Evolutionary conservation across 1,284 basidiomycete genomes (phyloP).

Genomic region (Cutaneotrichosporon sp.): DNA sequence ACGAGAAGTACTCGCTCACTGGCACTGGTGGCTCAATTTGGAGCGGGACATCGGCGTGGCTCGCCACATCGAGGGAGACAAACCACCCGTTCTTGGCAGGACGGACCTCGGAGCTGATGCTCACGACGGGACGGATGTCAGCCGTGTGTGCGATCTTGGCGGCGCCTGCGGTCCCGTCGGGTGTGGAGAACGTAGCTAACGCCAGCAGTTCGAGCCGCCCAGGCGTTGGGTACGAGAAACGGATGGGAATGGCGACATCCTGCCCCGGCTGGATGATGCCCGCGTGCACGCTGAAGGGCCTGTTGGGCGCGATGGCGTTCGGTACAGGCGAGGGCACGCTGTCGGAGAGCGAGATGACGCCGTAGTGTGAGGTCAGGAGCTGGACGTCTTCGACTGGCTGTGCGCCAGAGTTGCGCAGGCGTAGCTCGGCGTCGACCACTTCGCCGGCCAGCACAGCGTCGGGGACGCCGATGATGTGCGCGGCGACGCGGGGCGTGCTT

Average conservation of each 20-base stretch:
- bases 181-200: conserved; percentile 30
- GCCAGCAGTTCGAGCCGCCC: conserved; percentile 35
- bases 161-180: conserved; percentile 22
- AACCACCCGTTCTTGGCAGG: conserved; percentile 18
- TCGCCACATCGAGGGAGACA: conserved; percentile 15
- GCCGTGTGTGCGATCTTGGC: conserved; percentile 24
- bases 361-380: conserved; percentile 36
- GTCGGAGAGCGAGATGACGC: conserved; percentile 22
- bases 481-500: conserved; percentile 43
- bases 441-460: conserved; percentile 45
- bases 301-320: conserved; percentile 31
- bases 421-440: conserved; percentile 28
- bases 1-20: conserved; percentile 18
- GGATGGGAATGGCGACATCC: conserved; percentile 28
- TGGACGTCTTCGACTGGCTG: conserved; percentile 36
- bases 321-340: conserved; percentile 19
- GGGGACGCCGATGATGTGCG: conserved; percentile 35
- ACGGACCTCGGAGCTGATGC: conserved; percentile 10
- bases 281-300: conserved; percentile 20
- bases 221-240: conserved; percentile 19
- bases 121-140: conserved; percentile 23
- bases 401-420: conserved; percentile 46
- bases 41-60: conserved; percentile 17
- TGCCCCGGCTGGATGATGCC: conserved; percentile 32
- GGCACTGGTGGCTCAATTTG: conserved; percentile 8